A percentile compares a stretch with the other conserved stretches of the same genome.
Evolutionary conservation across 345 rosid genomes (phyloP).

Genomic region (Gossypium mustelinum): DNA sequence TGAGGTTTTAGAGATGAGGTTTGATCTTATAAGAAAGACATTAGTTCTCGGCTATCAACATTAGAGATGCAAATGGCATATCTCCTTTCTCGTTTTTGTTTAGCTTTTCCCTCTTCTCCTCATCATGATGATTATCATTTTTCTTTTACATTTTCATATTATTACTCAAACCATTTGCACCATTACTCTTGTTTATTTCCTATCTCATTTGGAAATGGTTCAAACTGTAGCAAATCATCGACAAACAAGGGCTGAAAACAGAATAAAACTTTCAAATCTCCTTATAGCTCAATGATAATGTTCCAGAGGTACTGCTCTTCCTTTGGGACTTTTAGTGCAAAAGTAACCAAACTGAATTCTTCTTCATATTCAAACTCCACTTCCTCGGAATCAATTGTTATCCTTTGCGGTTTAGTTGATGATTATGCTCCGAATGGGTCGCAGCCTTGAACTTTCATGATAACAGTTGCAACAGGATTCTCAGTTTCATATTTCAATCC

Average conservation of each 20-base stretch:
- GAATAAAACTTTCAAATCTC: neutral
- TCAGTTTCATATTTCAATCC: constrained; percentile 26
- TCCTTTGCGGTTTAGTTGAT: constrained; percentile 29
- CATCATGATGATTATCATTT: too few relatives aligned
- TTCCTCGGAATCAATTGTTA: constrained; percentile 31
- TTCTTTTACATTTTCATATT: too few relatives aligned
- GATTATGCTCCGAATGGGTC: neutral
- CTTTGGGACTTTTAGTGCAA: constrained; percentile 35
- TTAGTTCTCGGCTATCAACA: too few relatives aligned
- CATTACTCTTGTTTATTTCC: too few relatives aligned
- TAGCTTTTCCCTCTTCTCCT: too few relatives aligned
- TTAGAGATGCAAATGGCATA: too few relatives aligned
- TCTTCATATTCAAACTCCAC: constrained; percentile 34
- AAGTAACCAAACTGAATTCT: constrained; percentile 32
- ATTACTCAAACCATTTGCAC: too few relatives aligned
- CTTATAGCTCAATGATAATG: constrained; percentile 26
- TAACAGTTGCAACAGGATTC: constrained; percentile 11
- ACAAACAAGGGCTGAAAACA: neutral
- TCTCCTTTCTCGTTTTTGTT: too few relatives aligned
- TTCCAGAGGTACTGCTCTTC: constrained; percentile 53
- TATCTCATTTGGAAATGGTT: neutral
- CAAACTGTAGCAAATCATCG: neutral
- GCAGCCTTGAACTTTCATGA: constrained; percentile 34
- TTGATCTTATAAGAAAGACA: too few relatives aligned
- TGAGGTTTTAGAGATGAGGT: too few relatives aligned